Evolutionary conservation across 2,329 filamentous ascomycete species (phyloP).

Genomic region (Aspergillus ochraceoroseus): DNA sequence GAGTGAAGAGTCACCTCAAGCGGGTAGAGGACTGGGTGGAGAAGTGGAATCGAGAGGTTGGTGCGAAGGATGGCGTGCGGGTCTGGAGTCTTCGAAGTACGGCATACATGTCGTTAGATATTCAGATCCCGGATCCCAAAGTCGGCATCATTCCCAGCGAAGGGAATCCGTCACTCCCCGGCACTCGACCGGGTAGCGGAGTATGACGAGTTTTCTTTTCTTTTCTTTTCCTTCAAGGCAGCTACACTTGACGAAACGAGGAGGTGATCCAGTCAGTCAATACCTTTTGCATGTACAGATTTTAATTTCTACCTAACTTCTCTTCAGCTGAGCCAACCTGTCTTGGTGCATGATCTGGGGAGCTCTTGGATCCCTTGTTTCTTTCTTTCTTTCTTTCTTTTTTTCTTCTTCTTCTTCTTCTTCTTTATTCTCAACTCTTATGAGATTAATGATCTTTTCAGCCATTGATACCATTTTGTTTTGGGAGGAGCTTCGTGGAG

Average conservation of each 20-base stretch:
- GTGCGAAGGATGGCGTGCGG: constrained; percentile 59
- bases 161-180: constrained; percentile 29
- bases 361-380: constrained; percentile 12
- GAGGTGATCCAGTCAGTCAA: no score
- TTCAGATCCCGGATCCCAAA: constrained; percentile 50
- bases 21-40: constrained; percentile 76
- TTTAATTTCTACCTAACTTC: constrained; percentile 21
- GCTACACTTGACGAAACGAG: no score
- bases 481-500: no score
- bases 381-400: constrained; percentile 7
- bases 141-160: constrained; percentile 43
- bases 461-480: constrained; percentile 19
- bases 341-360: constrained; percentile 9
- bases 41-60: constrained; percentile 70
- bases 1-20: constrained; percentile 65
- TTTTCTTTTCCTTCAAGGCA: constrained; percentile 15
- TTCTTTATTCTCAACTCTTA: constrained; percentile 13
- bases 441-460: constrained; percentile 22
- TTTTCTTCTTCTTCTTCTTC: constrained; percentile 21
- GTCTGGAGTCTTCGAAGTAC: constrained; percentile 75
- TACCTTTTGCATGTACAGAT: no score
- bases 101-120: constrained; percentile 69
- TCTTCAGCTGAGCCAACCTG: neutral
- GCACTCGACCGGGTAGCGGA: constrained; percentile 36
- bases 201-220: constrained; percentile 16